These are phyloP conservation scores for Mycena latifolia DNA, from an alignment of 768 basidiomycete species.

Conservation along the genomic window DNA sequence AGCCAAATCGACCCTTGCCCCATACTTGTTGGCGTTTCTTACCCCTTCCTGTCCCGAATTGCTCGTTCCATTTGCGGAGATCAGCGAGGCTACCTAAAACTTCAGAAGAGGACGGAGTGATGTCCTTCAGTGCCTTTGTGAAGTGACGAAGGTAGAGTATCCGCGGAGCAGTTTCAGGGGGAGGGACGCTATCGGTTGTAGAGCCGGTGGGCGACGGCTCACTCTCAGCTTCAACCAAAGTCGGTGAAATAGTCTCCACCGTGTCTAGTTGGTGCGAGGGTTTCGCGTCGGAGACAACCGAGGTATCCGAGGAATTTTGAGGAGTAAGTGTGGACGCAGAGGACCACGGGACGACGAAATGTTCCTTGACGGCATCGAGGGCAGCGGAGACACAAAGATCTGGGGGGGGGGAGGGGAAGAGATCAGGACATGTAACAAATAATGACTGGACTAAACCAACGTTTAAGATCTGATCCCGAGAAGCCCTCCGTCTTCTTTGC, in stretches of 20 bases:
- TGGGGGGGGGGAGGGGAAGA: slow-evolving; percentile 44
- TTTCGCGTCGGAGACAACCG: slow-evolving; percentile 2
- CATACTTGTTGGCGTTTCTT: slow-evolving; percentile 78
- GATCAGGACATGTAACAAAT: slow-evolving; percentile 17
- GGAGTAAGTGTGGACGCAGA: slow-evolving; percentile 32
- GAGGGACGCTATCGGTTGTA: slow-evolving; percentile 19
- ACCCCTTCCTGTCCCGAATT: slow-evolving; percentile 89
- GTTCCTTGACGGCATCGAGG: slow-evolving; percentile 91
- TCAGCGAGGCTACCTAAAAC: slow-evolving; percentile 79
- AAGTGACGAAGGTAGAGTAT: slow-evolving; percentile 75
- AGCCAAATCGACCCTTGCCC: slow-evolving; percentile 92
- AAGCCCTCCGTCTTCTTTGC: slow-evolving; percentile 86
- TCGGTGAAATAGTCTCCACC: not conserved
- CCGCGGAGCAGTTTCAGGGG: slow-evolving; percentile 31
- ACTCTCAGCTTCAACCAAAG: slow-evolving; percentile 11
- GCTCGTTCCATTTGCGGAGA: slow-evolving; percentile 91
- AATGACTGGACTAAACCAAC: slow-evolving; percentile 58
- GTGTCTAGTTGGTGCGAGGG: not conserved
- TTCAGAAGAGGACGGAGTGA: slow-evolving; percentile 91
- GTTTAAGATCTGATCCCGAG: slow-evolving; percentile 95
- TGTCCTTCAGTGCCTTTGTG: slow-evolving; percentile 86
- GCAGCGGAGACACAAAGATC: slow-evolving; percentile 95
- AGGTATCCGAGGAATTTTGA: slow-evolving; percentile 7
- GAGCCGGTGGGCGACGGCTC: slow-evolving; percentile 8
- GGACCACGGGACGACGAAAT: slow-evolving; percentile 84